Base-by-base conservation (phyloP, 441 rosid species). In the Biscutella auriculata region DNA sequence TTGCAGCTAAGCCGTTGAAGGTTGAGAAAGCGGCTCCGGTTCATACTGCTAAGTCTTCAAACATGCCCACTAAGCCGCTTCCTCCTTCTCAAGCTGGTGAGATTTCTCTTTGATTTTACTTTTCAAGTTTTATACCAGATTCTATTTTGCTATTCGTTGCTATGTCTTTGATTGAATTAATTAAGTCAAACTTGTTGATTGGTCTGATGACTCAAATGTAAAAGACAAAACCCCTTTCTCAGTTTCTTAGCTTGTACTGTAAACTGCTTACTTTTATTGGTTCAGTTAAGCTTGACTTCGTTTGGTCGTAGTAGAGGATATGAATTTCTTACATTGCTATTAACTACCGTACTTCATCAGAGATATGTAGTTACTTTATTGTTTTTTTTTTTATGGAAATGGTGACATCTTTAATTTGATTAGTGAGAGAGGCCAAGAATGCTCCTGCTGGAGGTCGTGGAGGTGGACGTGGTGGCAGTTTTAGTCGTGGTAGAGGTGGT, bases 51-150 rank as follows among this genome's bases (percentile, higher is more conserved):
- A 69, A 79, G 77, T 61, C 83, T 15, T 82, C 82, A 40, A 77
- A 76, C 77, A 60, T 82, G 11, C 89, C 93, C 2, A 43, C 83
- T 54, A 90, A 83, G 77, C 89, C 95, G 1, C 48, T 41, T 10
- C 84, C 91, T 65, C 94, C 94, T 27, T 33, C 84, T 73, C 83
- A 82, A 79, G 87, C 95, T 68, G 92, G 97, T 85, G 49, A 68
- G 70, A 5, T 6, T 7, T 21, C 23, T 57, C 28, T 29, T 52
- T 19, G 13, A 10, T 34, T 36, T 21, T 61, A 0, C 21, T 29
- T 30, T 34, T 29, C 30, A 5, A 11, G 9, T 27, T 35, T 11
- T 7, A 16, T 27, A 10, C 6, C 19, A 2, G 21, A 33, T 62
- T n/a, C n/a, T n/a, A n/a, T n/a, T n/a, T n/a, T n/a, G n/a, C n/a